A percentile compares a stretch with the other conserved stretches of the same genome.
Conservation (phyloP, 2,329 filamentous ascomycete species). For the Aspergillus luchuensis region DNA sequence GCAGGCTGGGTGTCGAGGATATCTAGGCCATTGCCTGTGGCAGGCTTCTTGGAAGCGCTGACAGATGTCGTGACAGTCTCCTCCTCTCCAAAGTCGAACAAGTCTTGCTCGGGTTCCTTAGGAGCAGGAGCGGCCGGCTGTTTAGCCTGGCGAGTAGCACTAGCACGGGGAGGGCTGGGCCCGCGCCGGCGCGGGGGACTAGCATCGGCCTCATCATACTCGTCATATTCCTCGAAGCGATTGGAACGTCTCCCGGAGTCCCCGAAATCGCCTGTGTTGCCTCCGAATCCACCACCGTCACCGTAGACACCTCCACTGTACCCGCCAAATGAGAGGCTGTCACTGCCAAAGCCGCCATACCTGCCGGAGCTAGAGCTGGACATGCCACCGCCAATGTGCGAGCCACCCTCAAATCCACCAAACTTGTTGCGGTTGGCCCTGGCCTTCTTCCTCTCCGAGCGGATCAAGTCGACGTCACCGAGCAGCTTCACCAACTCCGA, state of each 20-base stretch:
- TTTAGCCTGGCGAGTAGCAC: slow-evolving; percentile 53
- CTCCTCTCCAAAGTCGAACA: slow-evolving; percentile 83
- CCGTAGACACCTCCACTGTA: slow-evolving; percentile 81
- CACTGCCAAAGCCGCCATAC: slow-evolving; percentile 91
- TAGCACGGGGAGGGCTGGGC: slow-evolving; percentile 42
- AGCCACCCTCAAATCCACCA: slow-evolving; percentile 85
- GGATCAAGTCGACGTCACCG: slow-evolving; percentile 64
- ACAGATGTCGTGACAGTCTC: slow-evolving; percentile 60
- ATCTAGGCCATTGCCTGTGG: slow-evolving; percentile 42
- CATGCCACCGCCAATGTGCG: slow-evolving; percentile 59
- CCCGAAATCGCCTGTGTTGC: slow-evolving; percentile 71
- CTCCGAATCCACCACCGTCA: slow-evolving; percentile 92
- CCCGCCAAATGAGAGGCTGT: slow-evolving; percentile 65
- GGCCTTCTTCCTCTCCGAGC: slow-evolving; percentile 79
- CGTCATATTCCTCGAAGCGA: slow-evolving; percentile 94
- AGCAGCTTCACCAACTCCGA: slow-evolving; percentile 96
- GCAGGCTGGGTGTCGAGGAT: slow-evolving; percentile 50
- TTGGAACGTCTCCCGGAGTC: slow-evolving; percentile 66
- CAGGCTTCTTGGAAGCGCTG: slow-evolving; percentile 48
- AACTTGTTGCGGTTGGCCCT: slow-evolving; percentile 91
- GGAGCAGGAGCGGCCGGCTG: slow-evolving; percentile 68
- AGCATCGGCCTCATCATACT: slow-evolving; percentile 77
- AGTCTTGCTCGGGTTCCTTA: slow-evolving; percentile 85
- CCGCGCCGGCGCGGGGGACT: slow-evolving; percentile 57
- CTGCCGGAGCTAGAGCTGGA: slow-evolving; percentile 53